These are phyloP conservation scores for Amyloporia xantha DNA, from an alignment of 768 basidiomycete genomes.

Conservation along the genomic window DNA sequence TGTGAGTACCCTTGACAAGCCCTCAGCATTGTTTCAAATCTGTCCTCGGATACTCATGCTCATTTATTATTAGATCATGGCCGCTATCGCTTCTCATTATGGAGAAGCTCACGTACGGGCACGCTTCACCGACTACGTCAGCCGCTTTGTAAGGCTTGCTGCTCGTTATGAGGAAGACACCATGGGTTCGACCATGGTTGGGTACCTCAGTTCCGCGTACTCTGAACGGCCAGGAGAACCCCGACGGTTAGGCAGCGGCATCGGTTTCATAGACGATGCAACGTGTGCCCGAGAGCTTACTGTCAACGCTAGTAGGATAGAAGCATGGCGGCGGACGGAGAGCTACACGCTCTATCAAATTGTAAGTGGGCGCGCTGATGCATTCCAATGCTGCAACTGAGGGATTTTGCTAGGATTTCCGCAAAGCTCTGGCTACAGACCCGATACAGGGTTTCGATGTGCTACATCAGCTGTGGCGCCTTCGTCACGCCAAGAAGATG, in stretches of 20 bases:
- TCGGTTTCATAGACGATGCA: slow-evolving; percentile 69
- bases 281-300: slow-evolving; percentile 62
- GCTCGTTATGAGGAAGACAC: slow-evolving; percentile 88
- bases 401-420: slow-evolving; percentile 53
- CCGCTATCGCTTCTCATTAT: slow-evolving; percentile 87
- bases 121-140: slow-evolving; percentile 85
- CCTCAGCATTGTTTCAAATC: background rate
- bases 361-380: slow-evolving; percentile 37
- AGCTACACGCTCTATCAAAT: slow-evolving; percentile 67
- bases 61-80: slow-evolving; percentile 58
- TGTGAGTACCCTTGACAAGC: slow-evolving; percentile 48
- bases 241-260: slow-evolving; percentile 69
- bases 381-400: background rate
- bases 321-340: slow-evolving; percentile 85
- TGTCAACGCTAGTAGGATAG: slow-evolving; percentile 77
- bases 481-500: slow-evolving; percentile 69
- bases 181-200: slow-evolving; percentile 65
- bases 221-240: slow-evolving; percentile 34
- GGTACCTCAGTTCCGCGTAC: slow-evolving; percentile 57
- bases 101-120: slow-evolving; percentile 85
- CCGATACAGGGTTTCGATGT: slow-evolving; percentile 80
- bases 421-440: slow-evolving; percentile 42
- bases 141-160: slow-evolving; percentile 82
- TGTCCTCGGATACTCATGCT: background rate
- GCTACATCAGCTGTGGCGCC: slow-evolving; percentile 74